Evolutionary conservation across 352 stramenopile genomes (phyloP), one percentile per base, ranked within the genome.

Genomic region (Phytophthora citricola): DNA sequence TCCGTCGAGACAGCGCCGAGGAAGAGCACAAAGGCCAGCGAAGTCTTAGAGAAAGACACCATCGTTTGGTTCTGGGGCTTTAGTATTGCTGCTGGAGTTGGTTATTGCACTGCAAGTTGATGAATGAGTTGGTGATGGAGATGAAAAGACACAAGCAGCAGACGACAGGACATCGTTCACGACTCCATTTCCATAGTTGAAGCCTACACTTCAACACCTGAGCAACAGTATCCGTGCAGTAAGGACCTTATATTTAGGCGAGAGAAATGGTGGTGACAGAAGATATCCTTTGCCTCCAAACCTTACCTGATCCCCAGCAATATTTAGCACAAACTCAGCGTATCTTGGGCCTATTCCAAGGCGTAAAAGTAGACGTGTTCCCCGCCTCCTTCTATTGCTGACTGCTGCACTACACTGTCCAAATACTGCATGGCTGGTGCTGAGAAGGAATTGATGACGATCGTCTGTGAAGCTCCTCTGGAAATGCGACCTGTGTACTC

Each of bases 401-500:
- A 68, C 20, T 73, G 65, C 26, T 77, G 73, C 15, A 92, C 69
- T 14, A 83, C n/a, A 22, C 73, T 69, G 51, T 93, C 81, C n/a
- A 93, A 48, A 45, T 78, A 74, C 14, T 83, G 71, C 78, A 93
- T 87, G 4, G 40, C 73, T n/a, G 83, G 66, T 5, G 78, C 60
- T 0, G 15, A 47, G 6, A 93, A 62, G n/a, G 81, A 78, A 48
- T 89, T 71, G 17, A 93, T 52, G 11, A 92, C 4, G 12, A 78
- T 17, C 0, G 40, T 53, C 11, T 76, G 59, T 0, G 55, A 8
- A 1, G 36, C 22, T 11, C 78, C 78, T 45, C 66, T 70, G 12
- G 65, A 76, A 41, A 93, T 82, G 2, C 85, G 81, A 3, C 85
- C 83, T 0, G 76, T 79, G 64, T 92, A 93, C 51, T 93, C 85